Conservation (phyloP, 805 yeast genomes). For the Middelhovenomyces tepae region DNA sequence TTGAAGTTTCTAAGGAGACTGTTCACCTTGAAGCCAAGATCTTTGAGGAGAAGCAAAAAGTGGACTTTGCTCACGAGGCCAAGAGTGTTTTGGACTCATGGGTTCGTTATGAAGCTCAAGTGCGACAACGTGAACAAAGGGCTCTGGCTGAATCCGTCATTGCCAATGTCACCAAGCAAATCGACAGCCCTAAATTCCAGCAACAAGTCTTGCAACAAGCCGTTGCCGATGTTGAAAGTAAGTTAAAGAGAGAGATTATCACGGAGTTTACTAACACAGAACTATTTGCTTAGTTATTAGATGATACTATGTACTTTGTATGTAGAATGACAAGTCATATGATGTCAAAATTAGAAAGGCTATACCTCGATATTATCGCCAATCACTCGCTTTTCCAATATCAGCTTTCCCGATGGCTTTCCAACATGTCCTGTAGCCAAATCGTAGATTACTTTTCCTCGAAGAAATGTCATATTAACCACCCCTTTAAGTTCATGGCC, state of each 20-base stretch:
- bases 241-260: no score
- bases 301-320: no score
- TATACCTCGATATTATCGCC: no score
- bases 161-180: constrained; percentile 77
- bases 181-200: constrained; percentile 85
- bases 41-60: constrained; percentile 86
- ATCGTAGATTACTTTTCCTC: constrained; percentile 61
- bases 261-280: no score
- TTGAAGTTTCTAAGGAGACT: constrained; percentile 93
- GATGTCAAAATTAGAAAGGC: no score
- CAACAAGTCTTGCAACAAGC: constrained; percentile 85
- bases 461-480: constrained; percentile 68
- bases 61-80: constrained; percentile 82
- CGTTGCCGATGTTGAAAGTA: constrained; percentile 80
- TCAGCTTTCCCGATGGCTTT: constrained; percentile 47
- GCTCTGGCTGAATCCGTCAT: constrained; percentile 82
- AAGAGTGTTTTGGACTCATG: constrained; percentile 94
- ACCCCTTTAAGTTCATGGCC: constrained; percentile 62
- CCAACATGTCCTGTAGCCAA: constrained; percentile 40
- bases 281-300: no score
- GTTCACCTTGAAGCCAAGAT: constrained; percentile 91
- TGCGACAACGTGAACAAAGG: constrained; percentile 91
- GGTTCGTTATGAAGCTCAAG: constrained; percentile 97
- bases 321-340: no score
- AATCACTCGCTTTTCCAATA: constrained; percentile 60